phyloP scores from a whole-genome alignment of 305 asterid species.

The Withania somnifera region DNA sequence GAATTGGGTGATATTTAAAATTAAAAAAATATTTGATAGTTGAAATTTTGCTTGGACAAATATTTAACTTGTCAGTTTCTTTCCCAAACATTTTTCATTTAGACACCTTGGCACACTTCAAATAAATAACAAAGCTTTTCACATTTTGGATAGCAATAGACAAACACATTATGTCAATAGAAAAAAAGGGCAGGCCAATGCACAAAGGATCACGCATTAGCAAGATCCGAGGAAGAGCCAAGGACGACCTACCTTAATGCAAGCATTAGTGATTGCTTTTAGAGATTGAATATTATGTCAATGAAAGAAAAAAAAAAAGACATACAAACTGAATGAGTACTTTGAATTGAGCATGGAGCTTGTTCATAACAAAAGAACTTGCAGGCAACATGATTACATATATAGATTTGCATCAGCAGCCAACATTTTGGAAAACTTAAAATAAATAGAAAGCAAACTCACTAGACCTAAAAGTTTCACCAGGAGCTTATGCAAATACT shows the following conservation, averaged over 20 bases:
- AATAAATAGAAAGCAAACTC: background rate
- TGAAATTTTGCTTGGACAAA: too few relatives aligned
- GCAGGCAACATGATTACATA: background rate
- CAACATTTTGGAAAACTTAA: background rate
- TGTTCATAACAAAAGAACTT: background rate
- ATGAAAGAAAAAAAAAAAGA: background rate
- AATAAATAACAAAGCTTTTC: background rate
- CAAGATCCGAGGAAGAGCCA: too few relatives aligned
- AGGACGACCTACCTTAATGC: too few relatives aligned
- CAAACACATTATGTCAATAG: background rate
- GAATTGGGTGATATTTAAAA: too few relatives aligned
- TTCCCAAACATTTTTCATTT: too few relatives aligned
- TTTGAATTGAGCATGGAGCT: background rate
- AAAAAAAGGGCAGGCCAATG: too few relatives aligned
- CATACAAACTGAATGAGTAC: background rate
- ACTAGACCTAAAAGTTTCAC: background rate
- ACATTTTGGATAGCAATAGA: background rate
- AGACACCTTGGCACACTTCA: too few relatives aligned
- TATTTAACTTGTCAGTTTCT: too few relatives aligned
- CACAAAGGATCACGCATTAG: too few relatives aligned
- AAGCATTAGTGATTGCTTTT: too few relatives aligned
- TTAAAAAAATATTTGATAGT: too few relatives aligned
- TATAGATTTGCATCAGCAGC: background rate
- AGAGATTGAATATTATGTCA: background rate
- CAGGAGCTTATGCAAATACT: background rate